Percentiles rank a stretch among this genome's conserved stretches.
These are phyloP conservation scores for Teratosphaeria epicoccoides DNA, from an alignment of 2,329 filamentous ascomycete species.

Conservation along the genomic window DNA sequence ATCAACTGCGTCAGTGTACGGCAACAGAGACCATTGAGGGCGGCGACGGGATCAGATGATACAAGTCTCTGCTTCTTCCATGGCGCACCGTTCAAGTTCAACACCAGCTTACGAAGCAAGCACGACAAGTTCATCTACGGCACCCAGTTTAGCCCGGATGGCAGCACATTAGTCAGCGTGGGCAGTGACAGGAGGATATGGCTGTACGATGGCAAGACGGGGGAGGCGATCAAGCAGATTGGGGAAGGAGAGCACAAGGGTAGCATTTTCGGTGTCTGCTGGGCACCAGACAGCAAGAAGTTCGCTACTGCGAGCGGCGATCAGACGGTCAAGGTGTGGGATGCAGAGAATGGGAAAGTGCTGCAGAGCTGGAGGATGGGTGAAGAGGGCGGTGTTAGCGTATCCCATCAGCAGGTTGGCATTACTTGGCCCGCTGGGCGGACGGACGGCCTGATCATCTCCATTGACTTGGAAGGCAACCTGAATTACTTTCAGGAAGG, in stretches of 20 bases:
- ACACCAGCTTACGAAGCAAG: conserved; percentile 63
- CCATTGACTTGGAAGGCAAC: conserved; percentile 76
- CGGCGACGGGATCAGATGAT: conserved; percentile 85
- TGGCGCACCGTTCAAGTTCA: conserved; percentile 92
- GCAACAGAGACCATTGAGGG: conserved; percentile 79
- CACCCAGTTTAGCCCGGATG: conserved; percentile 82
- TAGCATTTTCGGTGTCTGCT: conserved; percentile 85
- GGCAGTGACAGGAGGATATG: conserved; percentile 89
- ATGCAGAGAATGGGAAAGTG: conserved; percentile 66
- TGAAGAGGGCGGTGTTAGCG: conserved; percentile 56
- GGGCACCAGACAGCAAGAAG: conserved; percentile 74
- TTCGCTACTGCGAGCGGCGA: conserved; percentile 90
- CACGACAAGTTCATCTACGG: conserved; percentile 87
- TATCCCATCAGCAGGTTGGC: conserved; percentile 84
- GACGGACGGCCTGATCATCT: conserved; percentile 79
- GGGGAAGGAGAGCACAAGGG: conserved; percentile 74
- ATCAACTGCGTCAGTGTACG: conserved; percentile 88
- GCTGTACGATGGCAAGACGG: conserved; percentile 93
- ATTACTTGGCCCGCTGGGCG: conserved; percentile 80
- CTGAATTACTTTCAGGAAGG: conserved; percentile 78
- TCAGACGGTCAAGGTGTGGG: conserved; percentile 91
- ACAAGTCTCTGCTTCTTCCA: conserved; percentile 84
- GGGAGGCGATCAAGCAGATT: conserved; percentile 67
- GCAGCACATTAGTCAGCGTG: conserved; percentile 69
- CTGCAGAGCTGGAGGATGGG: conserved; percentile 80